Evolutionary conservation across 345 rosid genomes (phyloP).

Genomic region (Euphorbia tirucalli): DNA sequence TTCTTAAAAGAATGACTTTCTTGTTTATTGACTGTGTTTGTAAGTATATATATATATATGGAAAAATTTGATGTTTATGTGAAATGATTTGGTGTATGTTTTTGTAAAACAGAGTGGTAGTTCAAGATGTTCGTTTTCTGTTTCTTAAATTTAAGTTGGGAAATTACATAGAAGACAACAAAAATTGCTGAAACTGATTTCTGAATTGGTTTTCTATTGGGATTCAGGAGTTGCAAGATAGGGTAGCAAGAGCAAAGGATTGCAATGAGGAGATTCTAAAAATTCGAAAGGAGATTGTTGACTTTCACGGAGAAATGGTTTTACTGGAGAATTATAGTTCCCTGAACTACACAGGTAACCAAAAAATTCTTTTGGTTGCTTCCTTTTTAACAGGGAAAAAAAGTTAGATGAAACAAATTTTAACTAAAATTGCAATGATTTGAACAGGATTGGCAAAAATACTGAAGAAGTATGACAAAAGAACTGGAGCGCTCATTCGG

Average conservation of each 20-base stretch:
- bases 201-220: not conserved
- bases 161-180: too few relatives aligned
- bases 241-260: conserved; percentile 55
- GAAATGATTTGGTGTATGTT: not conserved
- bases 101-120: not conserved
- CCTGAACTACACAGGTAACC: conserved; percentile 85
- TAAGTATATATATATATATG: too few relatives aligned
- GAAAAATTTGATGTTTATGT: not conserved
- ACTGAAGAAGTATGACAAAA: conserved; percentile 87
- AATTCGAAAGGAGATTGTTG: conserved; percentile 79
- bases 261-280: conserved; percentile 54
- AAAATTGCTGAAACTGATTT: not conserved
- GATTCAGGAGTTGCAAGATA: conserved; percentile 73
- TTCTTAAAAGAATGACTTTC: too few relatives aligned
- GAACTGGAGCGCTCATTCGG: conserved; percentile 91
- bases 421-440: not conserved
- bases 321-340: conserved; percentile 91
- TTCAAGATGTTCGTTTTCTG: too few relatives aligned
- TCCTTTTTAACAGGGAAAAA: too few relatives aligned
- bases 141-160: too few relatives aligned
- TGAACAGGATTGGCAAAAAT: conserved; percentile 82
- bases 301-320: conserved; percentile 97
- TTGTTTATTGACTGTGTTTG: not conserved
- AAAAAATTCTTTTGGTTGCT: not conserved
- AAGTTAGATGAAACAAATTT: not conserved